Conservation (phyloP, 164 flowering plant species). For the Magnolia officinalis region DNA sequence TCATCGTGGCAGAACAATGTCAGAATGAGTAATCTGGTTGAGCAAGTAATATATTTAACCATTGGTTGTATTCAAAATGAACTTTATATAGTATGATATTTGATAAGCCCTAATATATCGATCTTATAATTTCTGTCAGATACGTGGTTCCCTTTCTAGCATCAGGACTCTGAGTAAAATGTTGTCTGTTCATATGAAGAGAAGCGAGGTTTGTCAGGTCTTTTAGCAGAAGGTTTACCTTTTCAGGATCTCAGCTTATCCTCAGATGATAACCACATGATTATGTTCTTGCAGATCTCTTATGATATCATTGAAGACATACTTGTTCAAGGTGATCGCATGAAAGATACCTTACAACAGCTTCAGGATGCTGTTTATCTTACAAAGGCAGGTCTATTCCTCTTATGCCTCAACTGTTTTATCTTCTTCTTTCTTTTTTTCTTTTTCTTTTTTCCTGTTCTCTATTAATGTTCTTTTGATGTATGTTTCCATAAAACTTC, state of each 20-base stretch:
- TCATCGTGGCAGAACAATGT: conserved; percentile 95
- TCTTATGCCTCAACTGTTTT: neutral
- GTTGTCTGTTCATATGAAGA: conserved; percentile 64
- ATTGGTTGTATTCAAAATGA: neutral
- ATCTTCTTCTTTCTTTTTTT: too few species aligned
- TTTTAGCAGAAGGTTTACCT: neutral
- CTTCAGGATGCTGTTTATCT: conserved; percentile 89
- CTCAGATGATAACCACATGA: conserved; percentile 1
- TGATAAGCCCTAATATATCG: neutral
- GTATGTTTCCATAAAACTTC: neutral
- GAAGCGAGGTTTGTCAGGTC: conserved; percentile 59
- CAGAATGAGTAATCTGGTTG: conserved; percentile 80
- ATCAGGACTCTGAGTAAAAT: conserved; percentile 73
- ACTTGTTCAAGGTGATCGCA: conserved; percentile 70
- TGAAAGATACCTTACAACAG: conserved; percentile 72
- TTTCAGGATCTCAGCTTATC: neutral
- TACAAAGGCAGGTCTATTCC: conserved; percentile 55
- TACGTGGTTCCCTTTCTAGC: conserved; percentile 87
- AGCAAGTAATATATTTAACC: conserved; percentile 55
- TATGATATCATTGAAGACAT: conserved; percentile 83
- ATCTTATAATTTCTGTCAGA: conserved; percentile 38
- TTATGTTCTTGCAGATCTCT: conserved; percentile 48
- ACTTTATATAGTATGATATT: neutral
- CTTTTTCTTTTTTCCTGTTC: neutral
- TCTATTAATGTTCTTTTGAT: neutral